Conservation (phyloP, 768 basidiomycete genomes). For the Termitomyces sp. region DNA sequence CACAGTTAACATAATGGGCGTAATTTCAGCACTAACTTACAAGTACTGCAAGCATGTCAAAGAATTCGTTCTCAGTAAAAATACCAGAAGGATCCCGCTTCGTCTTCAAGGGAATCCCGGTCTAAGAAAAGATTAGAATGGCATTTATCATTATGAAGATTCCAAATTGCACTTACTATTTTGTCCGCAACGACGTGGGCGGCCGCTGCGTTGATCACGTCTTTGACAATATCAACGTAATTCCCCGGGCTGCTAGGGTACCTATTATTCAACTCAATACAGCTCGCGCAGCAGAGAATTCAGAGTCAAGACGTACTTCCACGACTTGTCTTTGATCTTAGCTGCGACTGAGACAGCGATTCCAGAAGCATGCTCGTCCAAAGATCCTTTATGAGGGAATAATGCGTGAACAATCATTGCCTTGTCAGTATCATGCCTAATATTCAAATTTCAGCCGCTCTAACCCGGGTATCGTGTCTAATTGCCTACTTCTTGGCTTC, state of each 20-base stretch:
- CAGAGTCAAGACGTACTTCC: conserved; percentile 12
- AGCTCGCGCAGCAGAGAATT: conserved; percentile 18
- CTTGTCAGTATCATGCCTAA: conserved; percentile 27
- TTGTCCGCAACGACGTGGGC: conserved; percentile 35
- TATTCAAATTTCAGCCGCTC: too few relatives aligned
- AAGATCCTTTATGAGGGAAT: conserved; percentile 27
- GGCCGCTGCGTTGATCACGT: conserved; percentile 39
- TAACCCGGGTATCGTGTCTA: background rate
- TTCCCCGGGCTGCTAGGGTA: conserved; percentile 26
- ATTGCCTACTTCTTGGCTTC: conserved; percentile 23
- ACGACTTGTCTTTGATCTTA: conserved; percentile 27
- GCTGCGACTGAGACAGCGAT: conserved; percentile 21
- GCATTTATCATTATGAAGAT: background rate
- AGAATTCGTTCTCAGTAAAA: conserved; percentile 41
- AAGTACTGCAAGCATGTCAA: conserved; percentile 33
- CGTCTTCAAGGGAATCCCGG: conserved; percentile 42
- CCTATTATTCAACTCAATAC: conserved; percentile 1
- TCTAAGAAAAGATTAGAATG: conserved; percentile 16
- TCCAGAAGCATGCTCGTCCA: conserved; percentile 23
- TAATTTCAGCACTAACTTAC: conserved; percentile 16
- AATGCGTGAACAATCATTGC: conserved; percentile 26
- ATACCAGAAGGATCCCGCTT: conserved; percentile 34
- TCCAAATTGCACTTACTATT: conserved; percentile 20
- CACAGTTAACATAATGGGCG: background rate
- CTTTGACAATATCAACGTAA: conserved; percentile 41